Evolutionary conservation across 176 grass and related monocot genomes (phyloP).

Genomic region (Oryza officinalis): DNA sequence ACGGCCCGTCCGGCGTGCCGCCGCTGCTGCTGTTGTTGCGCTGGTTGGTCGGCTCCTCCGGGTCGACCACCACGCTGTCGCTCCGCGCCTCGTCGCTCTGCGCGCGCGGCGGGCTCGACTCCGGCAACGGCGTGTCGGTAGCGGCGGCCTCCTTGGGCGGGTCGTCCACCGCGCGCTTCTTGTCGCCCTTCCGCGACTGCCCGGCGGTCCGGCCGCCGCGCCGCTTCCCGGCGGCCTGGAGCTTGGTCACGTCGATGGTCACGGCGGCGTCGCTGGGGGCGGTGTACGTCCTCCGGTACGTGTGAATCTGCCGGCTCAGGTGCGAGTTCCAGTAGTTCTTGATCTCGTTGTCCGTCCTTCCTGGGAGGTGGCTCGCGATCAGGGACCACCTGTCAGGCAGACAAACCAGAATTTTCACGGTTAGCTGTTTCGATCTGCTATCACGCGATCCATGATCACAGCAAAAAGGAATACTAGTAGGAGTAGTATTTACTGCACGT

Average conservation of each 20-base stretch:
- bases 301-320: conserved; percentile 73
- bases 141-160: not conserved
- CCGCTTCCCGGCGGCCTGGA: conserved; percentile 32
- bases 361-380: conserved; percentile 71
- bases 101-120: conserved; percentile 14
- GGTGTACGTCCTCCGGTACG: conserved; percentile 39
- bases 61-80: conserved; percentile 58
- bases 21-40: conserved; percentile 18
- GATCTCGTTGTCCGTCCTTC: conserved; percentile 95
- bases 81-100: conserved; percentile 55
- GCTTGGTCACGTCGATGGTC: conserved; percentile 40
- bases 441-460: not conserved
- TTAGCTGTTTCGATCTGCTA: not conserved
- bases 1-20: not conserved
- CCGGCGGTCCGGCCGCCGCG: conserved; percentile 36
- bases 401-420: not conserved
- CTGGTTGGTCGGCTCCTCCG: conserved; percentile 27
- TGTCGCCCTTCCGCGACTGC: conserved; percentile 42
- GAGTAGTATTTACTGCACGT: not conserved
- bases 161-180: not conserved
- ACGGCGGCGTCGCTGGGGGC: conserved; percentile 28
- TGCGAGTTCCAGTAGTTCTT: conserved; percentile 99
- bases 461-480: not conserved
- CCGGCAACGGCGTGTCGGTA: not conserved
- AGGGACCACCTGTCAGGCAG: conserved; percentile 62